Conservation (phyloP, 805 yeast species). For the Priceomyces haplophilus region DNA sequence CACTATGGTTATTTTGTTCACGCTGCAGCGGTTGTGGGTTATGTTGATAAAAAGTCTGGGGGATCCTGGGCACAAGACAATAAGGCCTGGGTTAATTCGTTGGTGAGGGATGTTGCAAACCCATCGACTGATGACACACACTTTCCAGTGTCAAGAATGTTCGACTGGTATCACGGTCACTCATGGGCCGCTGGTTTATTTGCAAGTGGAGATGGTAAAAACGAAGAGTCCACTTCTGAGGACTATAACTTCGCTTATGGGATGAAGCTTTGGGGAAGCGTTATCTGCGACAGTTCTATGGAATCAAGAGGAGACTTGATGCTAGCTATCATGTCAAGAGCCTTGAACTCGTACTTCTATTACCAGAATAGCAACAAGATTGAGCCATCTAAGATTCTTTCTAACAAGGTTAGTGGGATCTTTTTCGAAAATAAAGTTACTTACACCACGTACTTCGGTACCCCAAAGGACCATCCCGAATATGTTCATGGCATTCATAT, state of each 20-base stretch:
- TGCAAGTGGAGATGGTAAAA: conserved; percentile 69
- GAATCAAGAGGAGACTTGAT: conserved; percentile 57
- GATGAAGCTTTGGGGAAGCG: conserved; percentile 64
- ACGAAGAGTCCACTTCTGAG: conserved; percentile 72
- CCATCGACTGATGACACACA: conserved; percentile 52
- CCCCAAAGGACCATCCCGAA: conserved; percentile 35
- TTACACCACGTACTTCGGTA: conserved; percentile 72
- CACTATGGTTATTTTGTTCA: conserved; percentile 83
- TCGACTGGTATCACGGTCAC: conserved; percentile 76
- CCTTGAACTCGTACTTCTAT: conserved; percentile 55
- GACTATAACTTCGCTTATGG: conserved; percentile 72
- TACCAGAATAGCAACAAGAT: conserved; percentile 49
- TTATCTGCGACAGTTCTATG: conserved; percentile 54
- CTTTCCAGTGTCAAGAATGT: conserved; percentile 71
- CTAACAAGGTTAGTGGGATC: conserved; percentile 70
- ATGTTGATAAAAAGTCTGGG: conserved; percentile 52
- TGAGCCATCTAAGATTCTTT: conserved; percentile 51
- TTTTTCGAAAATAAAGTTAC: conserved; percentile 69
- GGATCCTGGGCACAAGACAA: conserved; percentile 52
- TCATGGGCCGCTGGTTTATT: conserved; percentile 77
- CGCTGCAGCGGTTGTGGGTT: conserved; percentile 77
- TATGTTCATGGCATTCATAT: conserved; percentile 79
- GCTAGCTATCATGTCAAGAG: conserved; percentile 54
- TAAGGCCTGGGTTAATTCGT: conserved; percentile 55
- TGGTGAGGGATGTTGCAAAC: conserved; percentile 67